These are phyloP conservation scores for Solanum sparsipilum DNA, from an alignment of 257 asterid genomes.

Conservation along the genomic window DNA sequence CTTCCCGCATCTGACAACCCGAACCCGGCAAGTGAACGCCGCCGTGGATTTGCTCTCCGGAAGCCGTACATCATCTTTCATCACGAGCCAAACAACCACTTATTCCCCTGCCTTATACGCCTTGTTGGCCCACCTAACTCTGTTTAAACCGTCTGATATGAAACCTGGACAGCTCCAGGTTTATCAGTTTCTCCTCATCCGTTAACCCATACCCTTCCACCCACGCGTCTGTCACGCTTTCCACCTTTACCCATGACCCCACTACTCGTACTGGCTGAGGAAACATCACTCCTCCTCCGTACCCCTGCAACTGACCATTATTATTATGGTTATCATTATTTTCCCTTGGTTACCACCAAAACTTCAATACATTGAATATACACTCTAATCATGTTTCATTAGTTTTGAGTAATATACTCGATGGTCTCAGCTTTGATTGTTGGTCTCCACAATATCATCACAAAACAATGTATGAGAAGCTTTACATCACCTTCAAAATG, in stretches of 20 bases:
- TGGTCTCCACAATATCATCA: background rate
- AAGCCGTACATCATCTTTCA: constrained; percentile 29
- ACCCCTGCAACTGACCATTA: background rate
- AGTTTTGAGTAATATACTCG: background rate
- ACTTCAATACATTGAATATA: background rate
- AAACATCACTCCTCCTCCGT: background rate
- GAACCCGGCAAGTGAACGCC: constrained; percentile 65
- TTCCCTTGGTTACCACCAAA: constrained; percentile 18
- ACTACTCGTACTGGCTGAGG: constrained; percentile 3
- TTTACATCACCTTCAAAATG: no score
- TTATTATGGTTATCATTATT: background rate
- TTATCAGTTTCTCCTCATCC: constrained; percentile 38
- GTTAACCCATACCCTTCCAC: constrained; percentile 5
- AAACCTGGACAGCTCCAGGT: constrained; percentile 59
- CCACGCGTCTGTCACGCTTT: constrained; percentile 43
- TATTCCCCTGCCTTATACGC: constrained; percentile 28
- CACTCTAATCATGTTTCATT: background rate
- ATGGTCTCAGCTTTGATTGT: background rate
- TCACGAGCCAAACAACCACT: constrained; percentile 31
- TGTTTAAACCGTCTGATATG: constrained; percentile 37
- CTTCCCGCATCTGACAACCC: constrained; percentile 44
- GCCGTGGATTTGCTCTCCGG: constrained; percentile 6
- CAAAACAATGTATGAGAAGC: no score
- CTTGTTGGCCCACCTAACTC: constrained; percentile 50
- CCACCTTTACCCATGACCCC: constrained; percentile 44